Base-by-base conservation (phyloP, 306 rosid species). In the Quercus dentata region DNA sequence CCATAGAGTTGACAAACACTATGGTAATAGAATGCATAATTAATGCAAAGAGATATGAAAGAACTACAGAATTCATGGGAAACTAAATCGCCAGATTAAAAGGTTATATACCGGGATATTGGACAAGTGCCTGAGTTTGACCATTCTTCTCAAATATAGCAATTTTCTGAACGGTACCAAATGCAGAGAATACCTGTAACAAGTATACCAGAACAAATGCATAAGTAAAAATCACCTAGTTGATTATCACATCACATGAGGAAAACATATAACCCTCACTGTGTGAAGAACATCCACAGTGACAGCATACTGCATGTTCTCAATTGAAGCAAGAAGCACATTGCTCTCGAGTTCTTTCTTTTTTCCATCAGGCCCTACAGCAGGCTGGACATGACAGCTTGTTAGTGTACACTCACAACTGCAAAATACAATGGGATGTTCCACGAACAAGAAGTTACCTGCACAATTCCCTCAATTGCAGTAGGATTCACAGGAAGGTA, bases 261-360 rank as follows among this genome's bases (percentile, higher is more conserved):
- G 52, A 76, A 56, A 70, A 49, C 56, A 54, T 5, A 46, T 59
- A 56, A 62, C 31, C 62, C 95, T 78, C 67, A 94, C 97, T 20
- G 97, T 90, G 91, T 91, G 92, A 83, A 94, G 86, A 75, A 94
- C 97, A 41, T 94, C 98, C 75, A 94, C 98, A 30, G 97, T 94
- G 64, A 94, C 95, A 83, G 97, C 98, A 88, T 91, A 94, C 86
- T 94, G 98, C 98, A 94, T 94, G 85, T 94, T 94, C 82, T 94
- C 98, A 76, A 94, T 94, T 74, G 97, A 94, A 70, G 98, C 98
- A 65, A 94, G 90, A 77, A 94, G 97, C 69, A 94, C 98, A 74
- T 94, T 94, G 89, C 97, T 91, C 87, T 91, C 98, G 1, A 84
- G 87, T 72, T 94, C 98, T 81, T 73, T 91, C 91, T 31, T 90